phyloP scores from a whole-genome alignment of 768 basidiomycete genomes.

The Auricularia sp. region DNA sequence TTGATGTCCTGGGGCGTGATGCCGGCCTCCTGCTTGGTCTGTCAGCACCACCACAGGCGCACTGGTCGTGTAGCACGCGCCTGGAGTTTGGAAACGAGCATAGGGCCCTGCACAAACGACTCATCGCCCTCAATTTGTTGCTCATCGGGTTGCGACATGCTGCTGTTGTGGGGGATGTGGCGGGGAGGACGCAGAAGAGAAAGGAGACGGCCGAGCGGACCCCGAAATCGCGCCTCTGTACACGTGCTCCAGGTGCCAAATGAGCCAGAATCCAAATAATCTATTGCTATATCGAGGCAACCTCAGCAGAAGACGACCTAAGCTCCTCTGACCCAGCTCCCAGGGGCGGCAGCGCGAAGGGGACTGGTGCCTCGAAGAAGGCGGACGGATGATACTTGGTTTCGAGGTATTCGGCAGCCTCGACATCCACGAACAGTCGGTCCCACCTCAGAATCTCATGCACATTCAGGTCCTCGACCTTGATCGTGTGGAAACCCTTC shows the following conservation, averaged over 20 bases:
- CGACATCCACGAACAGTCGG: slow-evolving; percentile 68
- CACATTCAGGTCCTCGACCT: slow-evolving; percentile 57
- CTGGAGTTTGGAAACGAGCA: slow-evolving; percentile 64
- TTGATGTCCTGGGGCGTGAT: slow-evolving; percentile 86
- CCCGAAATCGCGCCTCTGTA: not conserved
- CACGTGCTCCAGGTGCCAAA: slow-evolving; percentile 5
- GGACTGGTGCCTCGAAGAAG: not conserved
- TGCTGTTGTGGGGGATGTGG: not conserved
- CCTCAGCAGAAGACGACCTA: too few relatives aligned
- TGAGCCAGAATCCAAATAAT: too few relatives aligned
- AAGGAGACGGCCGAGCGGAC: not conserved
- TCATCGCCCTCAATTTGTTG: slow-evolving; percentile 42
- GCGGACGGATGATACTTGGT: not conserved
- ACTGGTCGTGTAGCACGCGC: slow-evolving; percentile 13
- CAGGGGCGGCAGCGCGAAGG: too few relatives aligned
- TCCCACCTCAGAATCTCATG: slow-evolving; percentile 82
- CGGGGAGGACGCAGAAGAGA: slow-evolving; percentile 1
- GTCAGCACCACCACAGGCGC: not conserved
- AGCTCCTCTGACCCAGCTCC: not conserved
- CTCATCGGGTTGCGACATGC: slow-evolving; percentile 46
- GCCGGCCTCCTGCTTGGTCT: slow-evolving; percentile 64
- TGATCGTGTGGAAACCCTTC: slow-evolving; percentile 50
- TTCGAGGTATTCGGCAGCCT: slow-evolving; percentile 74
- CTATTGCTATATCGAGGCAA: too few relatives aligned
- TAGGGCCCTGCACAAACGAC: slow-evolving; percentile 59